Evolutionary conservation across 2,329 filamentous ascomycete species (phyloP).

Genomic region (Penicillium paneum): DNA sequence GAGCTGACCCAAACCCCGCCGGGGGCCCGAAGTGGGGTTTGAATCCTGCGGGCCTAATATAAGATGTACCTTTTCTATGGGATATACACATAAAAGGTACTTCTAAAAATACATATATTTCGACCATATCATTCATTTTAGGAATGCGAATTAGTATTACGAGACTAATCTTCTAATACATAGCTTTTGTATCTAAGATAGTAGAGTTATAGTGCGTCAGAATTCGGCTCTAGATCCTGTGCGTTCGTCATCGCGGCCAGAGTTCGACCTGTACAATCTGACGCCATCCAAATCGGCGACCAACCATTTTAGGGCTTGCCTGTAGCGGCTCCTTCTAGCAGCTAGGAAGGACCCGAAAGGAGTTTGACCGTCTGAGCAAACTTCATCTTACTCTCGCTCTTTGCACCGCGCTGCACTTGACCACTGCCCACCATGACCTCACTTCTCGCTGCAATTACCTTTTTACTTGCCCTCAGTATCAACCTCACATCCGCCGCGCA

Average conservation of each 20-base stretch:
- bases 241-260: no score
- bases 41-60: no score
- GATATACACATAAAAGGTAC: no score
- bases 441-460: not conserved
- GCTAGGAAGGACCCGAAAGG: not conserved
- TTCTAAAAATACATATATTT: no score
- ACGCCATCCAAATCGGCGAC: not conserved
- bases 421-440: not conserved
- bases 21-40: no score
- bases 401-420: not conserved
- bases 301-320: not conserved
- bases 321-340: not conserved
- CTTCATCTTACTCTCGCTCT: not conserved
- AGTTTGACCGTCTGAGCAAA: not conserved
- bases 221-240: no score
- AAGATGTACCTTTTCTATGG: no score
- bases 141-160: no score
- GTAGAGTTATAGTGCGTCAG: not conserved
- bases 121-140: no score
- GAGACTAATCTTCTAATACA: no score
- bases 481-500: slow-evolving; percentile 1
- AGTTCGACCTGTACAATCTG: not conserved
- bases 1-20: no score
- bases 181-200: not conserved
- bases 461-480: not conserved